Evolutionary conservation across 169 alveolate genomes (phyloP), one percentile per base, ranked within the genome.

Genomic region (Theileria annulata): DNA sequence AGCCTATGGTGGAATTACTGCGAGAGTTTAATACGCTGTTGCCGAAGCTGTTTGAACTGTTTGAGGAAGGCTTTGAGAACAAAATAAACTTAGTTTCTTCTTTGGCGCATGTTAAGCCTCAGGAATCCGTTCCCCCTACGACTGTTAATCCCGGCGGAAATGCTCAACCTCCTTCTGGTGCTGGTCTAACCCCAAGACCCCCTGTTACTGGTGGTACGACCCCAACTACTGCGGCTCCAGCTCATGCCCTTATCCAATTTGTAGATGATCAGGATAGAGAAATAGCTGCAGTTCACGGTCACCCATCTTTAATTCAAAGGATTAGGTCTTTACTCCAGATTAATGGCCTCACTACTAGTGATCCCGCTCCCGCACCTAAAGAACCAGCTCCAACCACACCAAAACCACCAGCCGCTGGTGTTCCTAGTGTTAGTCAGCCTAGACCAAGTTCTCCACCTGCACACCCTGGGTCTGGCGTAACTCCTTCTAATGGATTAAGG

Each of bases 1-100:
- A 71, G 51, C 88, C 88, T 0, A 23, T 81, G 67, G 79, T 12
- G 10, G 63, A 21, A n/a, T 28, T 81, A 6, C 60, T 81, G 15
- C 35, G 48, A 5, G 74, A 28, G 48, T 37, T 81, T 37, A 71
- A 75, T 30, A 21, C 48, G 47, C 17, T 30, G 58, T 12, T 81
- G 30, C 49, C 67, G 35, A 72, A 30, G 79, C 75, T 21, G 0
- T 67, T 56, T 13, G 71, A 75, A 23, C 37, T 81, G 51, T 31
- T 59, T 56, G 70, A 81, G 66, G 72, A 62, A 5, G 84, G 73
- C 0, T 75, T 69, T 58, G 51, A 31, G 56, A 33, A 19, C 17
- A 49, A 81, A 62, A 60, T 56, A 23, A 47, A 59, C 9, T n/a
- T 25, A 19, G 21, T 81, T 0, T 42, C 75, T 0, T 23, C 82